These are phyloP conservation scores for Kodamaea leandrae DNA, from an alignment of 805 yeast species.

Conservation along the genomic window DNA sequence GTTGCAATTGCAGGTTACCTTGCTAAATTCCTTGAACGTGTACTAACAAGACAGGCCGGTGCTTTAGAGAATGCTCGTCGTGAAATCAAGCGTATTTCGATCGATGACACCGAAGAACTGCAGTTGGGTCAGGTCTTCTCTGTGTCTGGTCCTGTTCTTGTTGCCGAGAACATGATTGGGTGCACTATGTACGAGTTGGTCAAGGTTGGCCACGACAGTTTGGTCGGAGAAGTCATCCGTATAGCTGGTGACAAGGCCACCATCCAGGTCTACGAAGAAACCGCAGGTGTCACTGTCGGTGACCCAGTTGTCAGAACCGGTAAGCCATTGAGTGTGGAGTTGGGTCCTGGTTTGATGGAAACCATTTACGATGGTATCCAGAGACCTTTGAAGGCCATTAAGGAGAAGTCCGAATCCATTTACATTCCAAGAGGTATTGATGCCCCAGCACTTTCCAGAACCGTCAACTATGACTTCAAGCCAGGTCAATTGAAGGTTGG, in stretches of 20 bases:
- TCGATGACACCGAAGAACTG: conserved; percentile 59
- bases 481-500: conserved; percentile 83
- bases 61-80: conserved; percentile 96
- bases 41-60: conserved; percentile 64
- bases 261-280: conserved; percentile 98
- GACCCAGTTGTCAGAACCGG: conserved; percentile 98
- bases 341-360: conserved; percentile 99
- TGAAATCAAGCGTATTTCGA: conserved; percentile 78
- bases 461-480: conserved; percentile 76
- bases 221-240: conserved; percentile 98
- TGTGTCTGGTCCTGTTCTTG: conserved; percentile 96
- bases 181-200: conserved; percentile 99
- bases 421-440: conserved; percentile 99
- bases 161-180: conserved; percentile 98
- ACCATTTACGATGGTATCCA: conserved; percentile 99
- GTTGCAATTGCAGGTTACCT: too few species aligned
- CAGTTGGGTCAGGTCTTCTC: conserved; percentile 88
- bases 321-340: conserved; percentile 96
- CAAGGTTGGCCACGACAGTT: conserved; percentile 93
- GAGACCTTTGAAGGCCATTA: conserved; percentile 94
- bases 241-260: conserved; percentile 96
- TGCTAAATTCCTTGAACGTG: neutral
- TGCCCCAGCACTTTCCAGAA: conserved; percentile 91
- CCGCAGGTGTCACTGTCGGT: conserved; percentile 98
- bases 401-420: conserved; percentile 82